Evolutionary conservation across 768 basidiomycete genomes (phyloP).

Genomic region (Saitozyma podzolica): DNA sequence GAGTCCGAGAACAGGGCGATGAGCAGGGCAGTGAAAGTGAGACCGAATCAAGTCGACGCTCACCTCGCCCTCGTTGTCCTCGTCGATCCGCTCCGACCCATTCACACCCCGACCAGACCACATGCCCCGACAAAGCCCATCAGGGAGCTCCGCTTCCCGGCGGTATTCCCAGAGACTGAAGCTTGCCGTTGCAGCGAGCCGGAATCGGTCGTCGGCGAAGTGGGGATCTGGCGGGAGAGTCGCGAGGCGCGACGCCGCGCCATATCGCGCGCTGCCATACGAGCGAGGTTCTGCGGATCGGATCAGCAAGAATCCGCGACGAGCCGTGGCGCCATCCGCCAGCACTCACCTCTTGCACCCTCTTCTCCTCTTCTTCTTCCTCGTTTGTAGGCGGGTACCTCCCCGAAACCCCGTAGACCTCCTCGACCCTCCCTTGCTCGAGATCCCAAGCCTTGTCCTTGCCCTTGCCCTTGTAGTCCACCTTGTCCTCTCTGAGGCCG

Average conservation of each 20-base stretch:
- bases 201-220: conserved; percentile 26
- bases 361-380: conserved; percentile 34
- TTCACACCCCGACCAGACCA: conserved; percentile 12
- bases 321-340: neutral
- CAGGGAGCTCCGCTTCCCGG: conserved; percentile 24
- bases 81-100: neutral
- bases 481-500: neutral
- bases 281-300: conserved; percentile 35
- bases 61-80: conserved; percentile 18
- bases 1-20: conserved; percentile 25
- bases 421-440: conserved; percentile 31
- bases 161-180: conserved; percentile 1
- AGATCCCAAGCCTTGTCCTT: conserved; percentile 30
- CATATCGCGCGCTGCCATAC: conserved; percentile 39
- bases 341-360: conserved; percentile 38
- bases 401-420: conserved; percentile 14
- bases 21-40: conserved; percentile 8
- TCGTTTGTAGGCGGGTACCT: conserved; percentile 39
- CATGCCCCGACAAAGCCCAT: conserved; percentile 38
- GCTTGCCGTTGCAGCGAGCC: conserved; percentile 6
- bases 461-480: conserved; percentile 10
- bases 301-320: neutral
- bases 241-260: conserved; percentile 36
- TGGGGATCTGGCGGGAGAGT: conserved; percentile 23
- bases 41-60: neutral